Evolutionary conservation across 1,284 basidiomycete genomes (phyloP).

Genomic region (Tilletia caries): DNA sequence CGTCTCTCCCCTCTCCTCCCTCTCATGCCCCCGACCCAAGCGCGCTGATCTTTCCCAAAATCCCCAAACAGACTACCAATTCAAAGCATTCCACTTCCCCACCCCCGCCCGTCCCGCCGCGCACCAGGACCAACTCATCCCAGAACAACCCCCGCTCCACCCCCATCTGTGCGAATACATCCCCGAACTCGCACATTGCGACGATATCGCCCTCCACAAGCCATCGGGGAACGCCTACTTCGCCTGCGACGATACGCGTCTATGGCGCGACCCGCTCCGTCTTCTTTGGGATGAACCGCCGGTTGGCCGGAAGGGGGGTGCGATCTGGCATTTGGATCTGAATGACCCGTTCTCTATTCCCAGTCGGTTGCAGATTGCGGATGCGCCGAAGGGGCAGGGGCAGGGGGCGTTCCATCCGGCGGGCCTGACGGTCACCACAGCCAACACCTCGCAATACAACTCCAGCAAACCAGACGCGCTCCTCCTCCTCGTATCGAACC

Average conservation of each 20-base stretch:
- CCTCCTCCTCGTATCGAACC: conserved; percentile 32
- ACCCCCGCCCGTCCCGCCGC: too few species aligned
- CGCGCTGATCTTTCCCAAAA: not conserved
- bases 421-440: conserved; percentile 29
- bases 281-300: conserved; percentile 24
- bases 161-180: conserved; percentile 23
- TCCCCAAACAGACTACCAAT: not conserved
- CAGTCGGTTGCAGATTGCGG: conserved; percentile 25
- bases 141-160: conserved; percentile 1
- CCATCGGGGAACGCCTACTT: conserved; percentile 34
- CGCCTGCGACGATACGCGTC: conserved; percentile 34
- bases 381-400: conserved; percentile 15
- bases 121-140: too few species aligned
- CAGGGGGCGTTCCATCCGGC: conserved; percentile 31
- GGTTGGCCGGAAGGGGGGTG: conserved; percentile 20
- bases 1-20: not conserved
- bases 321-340: conserved; percentile 39
- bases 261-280: conserved; percentile 33
- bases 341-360: conserved; percentile 19
- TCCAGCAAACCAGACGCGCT: conserved; percentile 16
- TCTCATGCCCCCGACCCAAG: not conserved
- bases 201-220: conserved; percentile 33
- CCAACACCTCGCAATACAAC: conserved; percentile 20
- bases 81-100: not conserved
- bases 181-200: conserved; percentile 36